Evolutionary conservation across 345 rosid genomes (phyloP).

Genomic region (Streptanthus diversifolius): DNA sequence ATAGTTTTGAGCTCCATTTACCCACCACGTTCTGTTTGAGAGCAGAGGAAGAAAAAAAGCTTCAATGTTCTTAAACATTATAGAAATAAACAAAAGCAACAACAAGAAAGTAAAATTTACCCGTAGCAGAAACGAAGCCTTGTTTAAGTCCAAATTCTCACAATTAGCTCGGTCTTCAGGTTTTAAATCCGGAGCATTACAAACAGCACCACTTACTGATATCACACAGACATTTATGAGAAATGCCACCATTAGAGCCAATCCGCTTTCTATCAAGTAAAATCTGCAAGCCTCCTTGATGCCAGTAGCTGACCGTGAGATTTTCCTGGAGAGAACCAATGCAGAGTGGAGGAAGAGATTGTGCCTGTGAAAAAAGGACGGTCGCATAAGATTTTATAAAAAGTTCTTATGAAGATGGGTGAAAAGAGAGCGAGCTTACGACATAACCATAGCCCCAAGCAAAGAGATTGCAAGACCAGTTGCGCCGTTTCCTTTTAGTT

Average conservation of each 20-base stretch:
- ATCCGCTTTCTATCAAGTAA: slow-evolving; percentile 82
- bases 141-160: slow-evolving; percentile 72
- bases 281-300: slow-evolving; percentile 92
- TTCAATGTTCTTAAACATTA: background rate
- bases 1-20: slow-evolving; percentile 88
- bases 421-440: slow-evolving; percentile 45
- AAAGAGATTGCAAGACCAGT: slow-evolving; percentile 93
- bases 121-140: slow-evolving; percentile 78
- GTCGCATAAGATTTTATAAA: background rate
- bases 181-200: slow-evolving; percentile 58
- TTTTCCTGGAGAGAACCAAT: slow-evolving; percentile 84
- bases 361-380: slow-evolving; percentile 44
- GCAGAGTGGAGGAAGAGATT: slow-evolving; percentile 97
- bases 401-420: background rate
- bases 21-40: slow-evolving; percentile 80
- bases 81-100: background rate
- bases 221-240: slow-evolving; percentile 83
- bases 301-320: slow-evolving; percentile 74
- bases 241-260: slow-evolving; percentile 78
- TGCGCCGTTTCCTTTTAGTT: slow-evolving; percentile 87
- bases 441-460: slow-evolving; percentile 98
- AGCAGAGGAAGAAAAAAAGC: slow-evolving; percentile 13
- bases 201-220: slow-evolving; percentile 88
- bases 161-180: slow-evolving; percentile 59
- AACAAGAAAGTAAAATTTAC: slow-evolving; percentile 33